A percentile compares a stretch with the other conserved stretches of the same genome.
Conservation (phyloP, 2,329 filamentous ascomycete species). For the Phialocephala sp. region DNA sequence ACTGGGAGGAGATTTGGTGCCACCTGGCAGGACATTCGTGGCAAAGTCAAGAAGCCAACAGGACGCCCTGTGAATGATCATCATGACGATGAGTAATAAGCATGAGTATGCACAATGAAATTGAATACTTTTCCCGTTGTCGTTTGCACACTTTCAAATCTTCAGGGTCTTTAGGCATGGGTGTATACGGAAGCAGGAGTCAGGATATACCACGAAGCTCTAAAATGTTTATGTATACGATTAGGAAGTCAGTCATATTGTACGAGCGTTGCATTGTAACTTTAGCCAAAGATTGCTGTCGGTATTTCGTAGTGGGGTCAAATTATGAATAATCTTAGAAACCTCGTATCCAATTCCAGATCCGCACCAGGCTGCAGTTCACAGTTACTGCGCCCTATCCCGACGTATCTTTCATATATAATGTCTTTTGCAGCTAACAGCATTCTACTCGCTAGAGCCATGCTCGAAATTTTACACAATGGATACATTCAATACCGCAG, state of each 20-base stretch:
- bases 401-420: neutral
- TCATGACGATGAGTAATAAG: slow-evolving; percentile 27
- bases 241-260: slow-evolving; percentile 15
- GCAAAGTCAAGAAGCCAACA: slow-evolving; percentile 36
- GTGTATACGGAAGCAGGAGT: slow-evolving; percentile 13
- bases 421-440: neutral
- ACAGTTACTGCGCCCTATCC: neutral
- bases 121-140: slow-evolving; percentile 1
- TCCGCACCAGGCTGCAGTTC: neutral
- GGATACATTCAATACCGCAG: neutral
- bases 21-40: slow-evolving; percentile 86
- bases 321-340: neutral
- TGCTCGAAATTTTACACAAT: neutral
- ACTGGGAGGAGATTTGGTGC: slow-evolving; percentile 83
- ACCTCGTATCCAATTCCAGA: neutral
- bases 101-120: neutral
- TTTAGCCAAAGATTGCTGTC: neutral
- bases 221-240: slow-evolving; percentile 13
- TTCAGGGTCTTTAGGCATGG: slow-evolving; percentile 5
- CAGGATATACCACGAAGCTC: slow-evolving; percentile 21
- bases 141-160: slow-evolving; percentile 16
- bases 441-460: neutral
- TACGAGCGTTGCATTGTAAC: neutral
- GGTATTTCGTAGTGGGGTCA: neutral
- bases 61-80: slow-evolving; percentile 34